Conservation (phyloP, 2,329 filamentous ascomycete species). For the Neonectria sp. region DNA sequence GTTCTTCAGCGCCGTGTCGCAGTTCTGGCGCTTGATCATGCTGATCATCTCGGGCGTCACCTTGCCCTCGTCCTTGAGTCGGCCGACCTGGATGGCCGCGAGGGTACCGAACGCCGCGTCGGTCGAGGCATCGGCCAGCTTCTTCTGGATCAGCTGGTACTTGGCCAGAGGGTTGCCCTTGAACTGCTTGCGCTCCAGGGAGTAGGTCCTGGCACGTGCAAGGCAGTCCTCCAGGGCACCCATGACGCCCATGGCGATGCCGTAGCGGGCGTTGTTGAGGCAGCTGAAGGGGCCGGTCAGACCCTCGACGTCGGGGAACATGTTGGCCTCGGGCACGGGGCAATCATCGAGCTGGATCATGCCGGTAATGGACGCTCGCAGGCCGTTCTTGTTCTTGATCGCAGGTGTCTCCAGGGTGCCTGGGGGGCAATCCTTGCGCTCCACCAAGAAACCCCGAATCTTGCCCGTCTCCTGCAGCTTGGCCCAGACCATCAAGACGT, state of each 20-base stretch:
- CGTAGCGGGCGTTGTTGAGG: constrained; percentile 92
- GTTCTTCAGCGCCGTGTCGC: constrained; percentile 87
- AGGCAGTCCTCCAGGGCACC: constrained; percentile 96
- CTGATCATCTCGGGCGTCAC: constrained; percentile 95
- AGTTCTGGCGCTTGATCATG: constrained; percentile 98
- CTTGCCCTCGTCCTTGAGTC: constrained; percentile 93
- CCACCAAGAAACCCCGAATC: constrained; percentile 93
- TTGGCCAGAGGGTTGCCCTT: constrained; percentile 94
- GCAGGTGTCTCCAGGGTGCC: constrained; percentile 93
- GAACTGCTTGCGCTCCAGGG: constrained; percentile 96
- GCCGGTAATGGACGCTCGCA: constrained; percentile 93
- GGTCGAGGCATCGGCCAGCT: constrained; percentile 91
- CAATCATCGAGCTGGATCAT: constrained; percentile 98
- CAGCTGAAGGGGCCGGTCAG: constrained; percentile 92
- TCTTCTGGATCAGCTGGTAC: constrained; percentile 98
- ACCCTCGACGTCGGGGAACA: constrained; percentile 93
- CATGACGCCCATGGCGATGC: constrained; percentile 94
- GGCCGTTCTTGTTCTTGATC: constrained; percentile 95
- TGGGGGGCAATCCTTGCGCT: constrained; percentile 86
- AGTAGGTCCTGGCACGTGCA: constrained; percentile 83
- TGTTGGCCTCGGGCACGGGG: constrained; percentile 90
- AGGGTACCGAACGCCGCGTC: constrained; percentile 94
- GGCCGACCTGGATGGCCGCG: constrained; percentile 90
- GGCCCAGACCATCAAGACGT: constrained; percentile 91
- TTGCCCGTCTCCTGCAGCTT: constrained; percentile 93